Evolutionary conservation across 768 basidiomycete genomes (phyloP), one percentile per base, ranked within the genome.

Genomic region (Obba rivulosa): DNA sequence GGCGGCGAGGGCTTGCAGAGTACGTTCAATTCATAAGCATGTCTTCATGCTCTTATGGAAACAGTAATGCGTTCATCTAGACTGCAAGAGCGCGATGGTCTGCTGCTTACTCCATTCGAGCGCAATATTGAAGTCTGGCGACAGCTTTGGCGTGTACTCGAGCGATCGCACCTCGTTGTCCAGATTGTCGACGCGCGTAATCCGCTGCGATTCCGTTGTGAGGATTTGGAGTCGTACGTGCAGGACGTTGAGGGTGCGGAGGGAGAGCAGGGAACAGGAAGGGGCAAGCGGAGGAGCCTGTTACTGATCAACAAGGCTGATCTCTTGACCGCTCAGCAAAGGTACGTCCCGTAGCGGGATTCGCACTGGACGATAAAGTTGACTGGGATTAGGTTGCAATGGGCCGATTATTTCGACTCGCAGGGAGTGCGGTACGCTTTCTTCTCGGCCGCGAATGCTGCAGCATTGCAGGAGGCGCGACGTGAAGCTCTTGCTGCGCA

Each of bases 111-210:
- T 0, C 95, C 93, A 4, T 99, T 96, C 60, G 96, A 99, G 63
- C 86, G 93, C 42, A 99, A 98, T 62, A 69, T 99, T 25, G 94
- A 98, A 73, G 96, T 99, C 11, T 98, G 96, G 95, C 75, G 96
- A 37, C 96, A 99, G 61, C 77, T 99, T 8, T 99, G 96, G 96
- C 78, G 96, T 44, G 96, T 98, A 1, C 69, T 96, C 8, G 96
- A 99, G 69, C 80, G 93, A 18, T 96, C 95, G 1, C 90, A 96
- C 57, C 79, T 99, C 20, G 69, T 98, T 25, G 88, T 98, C 2
- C 92, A 98, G 66, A 95, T 99, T 43, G 89, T 96, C 44, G 96
- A 99, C 61, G 92, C 92, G 5, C 83, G 96, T 34, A 97, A 96
- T 70, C 95, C 96, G 1, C 74, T 96, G 8, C 75, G 81, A 23